Conservation (phyloP, 352 stramenopile genomes). For the Phytophthora sp. region DNA sequence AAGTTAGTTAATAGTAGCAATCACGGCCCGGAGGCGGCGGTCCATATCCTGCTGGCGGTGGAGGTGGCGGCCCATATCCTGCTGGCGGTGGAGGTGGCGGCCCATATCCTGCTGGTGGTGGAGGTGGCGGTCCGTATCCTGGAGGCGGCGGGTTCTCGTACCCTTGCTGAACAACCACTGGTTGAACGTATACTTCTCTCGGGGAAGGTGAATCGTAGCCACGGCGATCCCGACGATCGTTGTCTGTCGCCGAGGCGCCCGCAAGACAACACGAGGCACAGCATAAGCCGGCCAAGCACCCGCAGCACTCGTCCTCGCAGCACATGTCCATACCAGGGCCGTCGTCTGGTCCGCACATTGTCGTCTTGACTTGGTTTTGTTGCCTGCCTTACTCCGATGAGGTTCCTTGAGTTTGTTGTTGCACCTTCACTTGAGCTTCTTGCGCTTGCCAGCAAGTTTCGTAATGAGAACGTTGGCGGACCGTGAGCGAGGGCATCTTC, state of each 20-base stretch:
- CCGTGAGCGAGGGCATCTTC: not conserved
- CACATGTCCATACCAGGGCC: constrained; percentile 10
- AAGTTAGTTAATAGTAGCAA: constrained; percentile 23
- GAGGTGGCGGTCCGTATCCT: constrained; percentile 22
- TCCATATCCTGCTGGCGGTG: too few species aligned
- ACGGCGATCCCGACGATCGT: constrained; percentile 12
- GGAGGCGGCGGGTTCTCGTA: constrained; percentile 23
- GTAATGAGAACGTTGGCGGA: constrained; percentile 15
- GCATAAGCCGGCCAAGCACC: constrained; percentile 30
- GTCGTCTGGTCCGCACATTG: constrained; percentile 33
- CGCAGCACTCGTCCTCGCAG: constrained; percentile 32
- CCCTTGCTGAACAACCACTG: constrained; percentile 33
- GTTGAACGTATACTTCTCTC: constrained; percentile 34
- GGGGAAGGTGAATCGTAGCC: constrained; percentile 28
- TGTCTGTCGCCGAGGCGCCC: constrained; percentile 21
- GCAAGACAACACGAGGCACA: constrained; percentile 38
- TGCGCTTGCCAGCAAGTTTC: constrained; percentile 18
- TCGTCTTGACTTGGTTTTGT: constrained; percentile 1
- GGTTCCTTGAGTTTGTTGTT: not conserved
- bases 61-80: too few species aligned
- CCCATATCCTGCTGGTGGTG: constrained; percentile 11
- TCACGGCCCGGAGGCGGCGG: constrained; percentile 19
- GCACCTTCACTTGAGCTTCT: constrained; percentile 2
- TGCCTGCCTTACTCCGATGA: not conserved
- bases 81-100: too few species aligned